Evolutionary conservation across 2,329 filamentous ascomycete genomes (phyloP), one percentile per base, ranked within the genome.

Genomic region (Thielaviopsis populi): DNA sequence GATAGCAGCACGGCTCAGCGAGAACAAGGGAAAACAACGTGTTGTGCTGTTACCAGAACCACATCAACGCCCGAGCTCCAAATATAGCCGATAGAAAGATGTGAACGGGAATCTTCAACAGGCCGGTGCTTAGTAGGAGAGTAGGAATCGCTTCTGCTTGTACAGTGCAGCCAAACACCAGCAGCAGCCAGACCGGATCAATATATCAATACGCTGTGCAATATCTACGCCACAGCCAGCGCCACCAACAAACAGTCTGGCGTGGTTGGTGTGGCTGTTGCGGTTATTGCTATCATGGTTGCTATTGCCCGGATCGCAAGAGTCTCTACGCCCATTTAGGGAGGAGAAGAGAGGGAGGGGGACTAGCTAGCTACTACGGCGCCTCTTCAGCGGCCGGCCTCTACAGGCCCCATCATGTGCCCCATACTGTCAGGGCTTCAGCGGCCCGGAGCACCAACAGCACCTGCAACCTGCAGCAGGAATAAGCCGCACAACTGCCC

Each of bases 21-120:
- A 56, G 24, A 13, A 56, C 3, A 33, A 33, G 27, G 17, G 27
- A 54, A 33, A 30, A 54, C 33, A 54, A 54, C 24, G 27, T 33
- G 27, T n/a, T 37, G 53, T 17, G 27, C 53, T 56, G 27, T 11
- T 50, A 37, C 53, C n/a, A 56, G 17, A 19, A 56, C 13, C n/a
- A 37, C 53, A 50, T 15, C 46, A 50, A 22, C 53, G 53, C 53
- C 53, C 53, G 53, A 56, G 53, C 53, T 56, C 27, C 53, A 56
- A 33, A 56, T 56, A 37, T 56, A 56, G 53, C 53, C 5, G 42
- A 46, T 37, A 37, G 30, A 33, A 50, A 50, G 19, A 50, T 27
- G 8, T 10, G 19, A 4, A 17, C 46, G 46, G 22, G 46, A 50
- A 50, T 50, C 46, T 15, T 24, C 46, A 50, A 13, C 46, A 50